A percentile compares a stretch with the other conserved stretches of the same genome.
These are phyloP conservation scores for Taphrina flavorubra DNA, from an alignment of 1,139 yeast species.

Conservation along the genomic window DNA sequence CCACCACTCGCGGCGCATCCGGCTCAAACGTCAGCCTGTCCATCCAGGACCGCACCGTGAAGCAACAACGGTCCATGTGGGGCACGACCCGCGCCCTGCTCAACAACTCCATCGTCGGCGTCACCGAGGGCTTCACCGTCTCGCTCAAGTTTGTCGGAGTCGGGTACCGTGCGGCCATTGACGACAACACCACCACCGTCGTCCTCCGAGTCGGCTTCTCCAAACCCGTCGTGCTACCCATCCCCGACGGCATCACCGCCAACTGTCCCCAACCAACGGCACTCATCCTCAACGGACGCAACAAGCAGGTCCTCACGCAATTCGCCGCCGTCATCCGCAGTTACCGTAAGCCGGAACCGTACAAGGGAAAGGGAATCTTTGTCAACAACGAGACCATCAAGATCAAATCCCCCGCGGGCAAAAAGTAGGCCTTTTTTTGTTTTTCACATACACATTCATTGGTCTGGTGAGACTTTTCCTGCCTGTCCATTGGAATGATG, in stretches of 20 bases:
- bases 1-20: neutral
- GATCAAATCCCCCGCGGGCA: constrained; percentile 47
- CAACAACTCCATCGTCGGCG: constrained; percentile 81
- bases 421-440: neutral
- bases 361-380: constrained; percentile 96
- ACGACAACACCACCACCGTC: constrained; percentile 63
- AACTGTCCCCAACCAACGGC: constrained; percentile 87
- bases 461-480: no score
- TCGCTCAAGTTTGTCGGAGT: constrained; percentile 93
- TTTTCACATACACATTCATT: no score
- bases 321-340: constrained; percentile 89
- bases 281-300: constrained; percentile 80
- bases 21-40: constrained; percentile 27
- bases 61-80: constrained; percentile 87
- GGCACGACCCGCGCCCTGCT: constrained; percentile 86
- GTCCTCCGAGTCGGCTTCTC: constrained; percentile 48
- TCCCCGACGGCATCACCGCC: constrained; percentile 79
- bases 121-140: constrained; percentile 88
- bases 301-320: constrained; percentile 83
- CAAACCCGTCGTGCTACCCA: constrained; percentile 49
- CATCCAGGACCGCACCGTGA: constrained; percentile 64
- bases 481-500: no score
- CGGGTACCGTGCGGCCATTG: constrained; percentile 86
- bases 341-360: constrained; percentile 95
- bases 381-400: constrained; percentile 89